Evolutionary conservation across 805 yeast genomes (phyloP).

Genomic region (Helenozyma baotianmanensis): DNA sequence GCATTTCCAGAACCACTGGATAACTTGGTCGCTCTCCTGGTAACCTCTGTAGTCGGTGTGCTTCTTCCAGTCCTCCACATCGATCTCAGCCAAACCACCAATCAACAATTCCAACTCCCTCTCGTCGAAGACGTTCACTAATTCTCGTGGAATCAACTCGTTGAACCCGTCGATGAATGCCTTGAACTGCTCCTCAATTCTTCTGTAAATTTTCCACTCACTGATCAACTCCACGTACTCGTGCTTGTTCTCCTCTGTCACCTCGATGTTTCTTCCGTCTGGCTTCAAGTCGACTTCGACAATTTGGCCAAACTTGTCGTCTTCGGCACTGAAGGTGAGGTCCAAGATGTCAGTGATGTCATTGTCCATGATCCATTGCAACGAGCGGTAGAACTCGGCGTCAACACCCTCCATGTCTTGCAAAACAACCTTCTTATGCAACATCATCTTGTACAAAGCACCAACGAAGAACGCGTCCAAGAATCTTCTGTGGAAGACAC

Average conservation of each 20-base stretch:
- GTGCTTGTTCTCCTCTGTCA: conserved; percentile 80
- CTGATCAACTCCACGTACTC: conserved; percentile 93
- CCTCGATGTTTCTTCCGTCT: conserved; percentile 83
- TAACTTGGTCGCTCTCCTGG: conserved; percentile 91
- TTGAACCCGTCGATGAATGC: conserved; percentile 97
- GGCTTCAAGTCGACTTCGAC: conserved; percentile 87
- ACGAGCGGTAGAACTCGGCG: conserved; percentile 90
- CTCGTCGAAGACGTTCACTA: conserved; percentile 95
- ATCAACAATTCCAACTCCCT: conserved; percentile 93
- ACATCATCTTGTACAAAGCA: conserved; percentile 96
- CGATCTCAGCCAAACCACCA: conserved; percentile 98
- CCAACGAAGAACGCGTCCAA: conserved; percentile 98
- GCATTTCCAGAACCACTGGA: conserved; percentile 98
- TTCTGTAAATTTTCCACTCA: conserved; percentile 91
- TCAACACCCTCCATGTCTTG: conserved; percentile 99
- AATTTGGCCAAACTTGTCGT: conserved; percentile 92
- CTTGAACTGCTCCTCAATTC: conserved; percentile 93
- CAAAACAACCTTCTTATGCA: conserved; percentile 87
- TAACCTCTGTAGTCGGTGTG: conserved; percentile 98
- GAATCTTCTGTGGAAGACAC: conserved; percentile 97
- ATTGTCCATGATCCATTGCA: conserved; percentile 94
- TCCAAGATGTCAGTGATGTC: conserved; percentile 81
- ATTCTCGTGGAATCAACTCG: conserved; percentile 94
- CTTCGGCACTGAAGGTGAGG: conserved; percentile 83
- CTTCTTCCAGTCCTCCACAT: conserved; percentile 97